Percentiles rank a stretch among this genome's conserved stretches.
Conservation (phyloP, 2,329 filamentous ascomycete genomes). For the Alternaria brassicae region DNA sequence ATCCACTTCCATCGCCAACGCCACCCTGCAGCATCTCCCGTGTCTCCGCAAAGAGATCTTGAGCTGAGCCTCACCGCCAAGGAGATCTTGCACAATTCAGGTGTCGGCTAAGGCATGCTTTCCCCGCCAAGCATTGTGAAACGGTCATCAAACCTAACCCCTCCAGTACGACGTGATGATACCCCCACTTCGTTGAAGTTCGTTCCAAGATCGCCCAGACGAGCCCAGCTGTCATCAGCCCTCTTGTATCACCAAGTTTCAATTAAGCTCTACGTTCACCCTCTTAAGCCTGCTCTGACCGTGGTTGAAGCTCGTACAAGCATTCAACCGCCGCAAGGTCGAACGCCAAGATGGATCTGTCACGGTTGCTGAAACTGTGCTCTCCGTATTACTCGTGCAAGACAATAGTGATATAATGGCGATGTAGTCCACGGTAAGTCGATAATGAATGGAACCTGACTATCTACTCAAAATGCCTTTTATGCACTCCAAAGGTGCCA, state of each 20-base stretch:
- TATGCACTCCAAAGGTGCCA: constrained; percentile 37
- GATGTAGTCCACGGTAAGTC: constrained; percentile 7
- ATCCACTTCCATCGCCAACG: background rate
- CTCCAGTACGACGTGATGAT: constrained; percentile 13
- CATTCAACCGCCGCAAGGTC: constrained; percentile 21
- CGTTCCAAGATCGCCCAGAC: constrained; percentile 16
- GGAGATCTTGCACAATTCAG: background rate
- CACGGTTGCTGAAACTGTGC: constrained; percentile 28
- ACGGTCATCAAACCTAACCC: constrained; percentile 25
- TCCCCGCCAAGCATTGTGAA: constrained; percentile 28
- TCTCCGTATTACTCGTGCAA: constrained; percentile 11
- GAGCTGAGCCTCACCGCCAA: background rate
- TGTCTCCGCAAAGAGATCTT: background rate
- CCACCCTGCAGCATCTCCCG: background rate
- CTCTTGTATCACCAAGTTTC: constrained; percentile 15
- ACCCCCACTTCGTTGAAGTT: constrained; percentile 14
- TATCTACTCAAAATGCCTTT: constrained; percentile 49
- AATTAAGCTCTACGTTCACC: constrained; percentile 20
- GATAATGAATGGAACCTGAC: constrained; percentile 42
- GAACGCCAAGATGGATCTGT: constrained; percentile 34
- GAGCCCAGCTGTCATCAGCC: constrained; percentile 13
- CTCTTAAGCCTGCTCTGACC: constrained; percentile 13
- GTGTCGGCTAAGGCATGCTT: constrained; percentile 20
- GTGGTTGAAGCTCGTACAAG: constrained; percentile 19
- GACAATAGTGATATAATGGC: constrained; percentile 15